Evolutionary conservation across 2,329 filamentous ascomycete genomes (phyloP), one percentile per base, ranked within the genome.

Genomic region (Paracoccidioides brasiliensis): DNA sequence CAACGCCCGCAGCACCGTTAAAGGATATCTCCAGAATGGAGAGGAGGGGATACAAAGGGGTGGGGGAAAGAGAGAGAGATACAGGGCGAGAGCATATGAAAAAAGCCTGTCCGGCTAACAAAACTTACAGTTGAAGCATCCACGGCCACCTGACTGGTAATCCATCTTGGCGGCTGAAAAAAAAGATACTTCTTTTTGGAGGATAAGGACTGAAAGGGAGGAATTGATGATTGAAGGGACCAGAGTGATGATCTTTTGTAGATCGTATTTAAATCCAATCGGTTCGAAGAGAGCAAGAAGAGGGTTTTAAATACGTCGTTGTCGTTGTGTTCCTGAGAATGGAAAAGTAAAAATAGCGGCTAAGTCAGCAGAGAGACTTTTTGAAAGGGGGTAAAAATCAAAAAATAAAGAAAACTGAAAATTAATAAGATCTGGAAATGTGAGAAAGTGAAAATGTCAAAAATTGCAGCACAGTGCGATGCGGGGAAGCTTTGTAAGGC

Each of bases 101-200:
- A 48, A 48, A 59, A 53, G 35, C 14, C 30, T 42, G 40, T 9
- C 53, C 33, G 50, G 52, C 53, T 50, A 42, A 53, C 44, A 58
- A 56, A 61, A 77, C 76, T 72, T 66, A 80, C 78, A 81, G 70
- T 80, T 81, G 70, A 79, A 81, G 72, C 78, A 81, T 64, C 76
- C 77, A 68, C 78, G 76, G 62, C 71, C 71, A 63, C 72, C 62
- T 60, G 69, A 61, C 62, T 72, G 72, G 63, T 70, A 75, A 62
- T 79, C 76, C 77, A 80, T 80, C 62, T 60, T 63, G 45, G 45
- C 32, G 49, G 41, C 35, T 38, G n/a, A 28, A n/a, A 41, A 41
- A 51, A 41, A 56, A 41, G 41, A 14, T 49, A 41, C 42, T 6
- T 41, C 53, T 38, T 38, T 54, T 37, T 46, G 48, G 55, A 51